Base-by-base conservation (phyloP, 129 eudicot genomes). In the Flaveria trinervia region DNA sequence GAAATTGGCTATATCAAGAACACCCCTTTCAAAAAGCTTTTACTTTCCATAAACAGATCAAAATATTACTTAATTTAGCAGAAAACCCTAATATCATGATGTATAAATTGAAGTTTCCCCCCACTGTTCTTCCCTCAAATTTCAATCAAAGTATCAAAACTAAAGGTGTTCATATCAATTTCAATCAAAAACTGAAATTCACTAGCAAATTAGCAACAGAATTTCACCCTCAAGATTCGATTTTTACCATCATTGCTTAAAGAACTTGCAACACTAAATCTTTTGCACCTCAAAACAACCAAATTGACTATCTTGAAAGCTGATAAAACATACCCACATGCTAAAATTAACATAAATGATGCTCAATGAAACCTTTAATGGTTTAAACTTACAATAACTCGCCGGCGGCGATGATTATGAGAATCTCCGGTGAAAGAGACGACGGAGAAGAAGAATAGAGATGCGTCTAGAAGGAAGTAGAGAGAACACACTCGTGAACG, bases 301-400 rank as follows among this genome's bases (percentile, higher is more conserved):
- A 61, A 65, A 65, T 33, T n/a, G 23, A 15, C 25, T 26, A 25
- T 1, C 16, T 26, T 18, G 9, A 60, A 25, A 61, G 60, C 36
- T 44, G 44, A 41, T 57, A 54, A 25, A 51, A 28, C 61, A 50
- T 30, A 28, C 46, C 25, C 48, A 3, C 0, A 46, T 70, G 59
- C 15, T 9, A 10, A 48, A 49, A 70, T 49, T 12, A 14, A 28
- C 28, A 56, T 56, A 56, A 5, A 22, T 28, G 30, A 56, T 68
- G 61, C 28, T 52, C 52, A 28, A 45, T 36, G 41, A 36, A 36
- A 36, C 41, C 41, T 36, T 78, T 17, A 41, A 66, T 20, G 82
- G 70, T 25, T 26, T 22, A 28, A 78, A 78, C 64, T 78, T 78
- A 78, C 81, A 46, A 7, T 12, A 17, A 55, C 6, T 66, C 9